These are phyloP conservation scores for Penicillium bovifimosum DNA, from an alignment of 495 filamentous ascomycete genomes.

Conservation along the genomic window DNA sequence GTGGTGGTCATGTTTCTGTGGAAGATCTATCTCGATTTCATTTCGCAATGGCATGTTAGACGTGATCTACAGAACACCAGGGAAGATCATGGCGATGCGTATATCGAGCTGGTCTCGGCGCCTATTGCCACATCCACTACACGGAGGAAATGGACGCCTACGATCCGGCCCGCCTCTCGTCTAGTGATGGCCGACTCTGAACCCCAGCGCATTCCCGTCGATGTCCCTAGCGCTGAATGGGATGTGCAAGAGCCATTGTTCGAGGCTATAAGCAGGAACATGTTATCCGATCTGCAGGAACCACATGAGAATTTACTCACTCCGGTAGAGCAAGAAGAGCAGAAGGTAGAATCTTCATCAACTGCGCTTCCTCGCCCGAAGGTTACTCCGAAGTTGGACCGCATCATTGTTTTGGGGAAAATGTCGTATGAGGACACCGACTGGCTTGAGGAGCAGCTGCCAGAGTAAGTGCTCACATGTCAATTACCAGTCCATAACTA, in stretches of 20 bases:
- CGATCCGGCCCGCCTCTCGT: constrained; percentile 7
- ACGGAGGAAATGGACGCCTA: constrained; percentile 5
- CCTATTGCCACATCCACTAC: not conserved
- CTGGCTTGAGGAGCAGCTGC: constrained; percentile 36
- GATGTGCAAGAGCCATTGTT: constrained; percentile 4
- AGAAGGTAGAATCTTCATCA: constrained; percentile 2
- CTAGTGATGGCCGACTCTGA: constrained; percentile 1
- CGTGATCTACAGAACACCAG: not conserved
- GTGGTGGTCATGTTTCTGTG: constrained; percentile 14
- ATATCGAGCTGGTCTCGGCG: constrained; percentile 27
- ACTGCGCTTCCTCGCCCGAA: constrained; percentile 11
- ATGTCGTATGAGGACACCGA: constrained; percentile 33
- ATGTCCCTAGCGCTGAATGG: constrained; percentile 15
- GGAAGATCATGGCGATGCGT: constrained; percentile 10
- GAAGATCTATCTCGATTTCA: constrained; percentile 18
- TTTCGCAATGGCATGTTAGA: constrained; percentile 12
- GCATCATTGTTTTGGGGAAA: constrained; percentile 36
- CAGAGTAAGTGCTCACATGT: constrained; percentile 25
- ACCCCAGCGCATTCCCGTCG: constrained; percentile 16
- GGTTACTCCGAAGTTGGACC: constrained; percentile 22
- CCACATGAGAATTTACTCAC: not conserved
- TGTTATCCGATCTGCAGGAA: not conserved
- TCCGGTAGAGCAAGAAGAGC: not conserved
- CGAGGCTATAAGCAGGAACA: not conserved
- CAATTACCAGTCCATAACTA: not conserved